Evolutionary conservation across 2,329 filamentous ascomycete genomes (phyloP).

Genomic region (Juglanconis oblonga): DNA sequence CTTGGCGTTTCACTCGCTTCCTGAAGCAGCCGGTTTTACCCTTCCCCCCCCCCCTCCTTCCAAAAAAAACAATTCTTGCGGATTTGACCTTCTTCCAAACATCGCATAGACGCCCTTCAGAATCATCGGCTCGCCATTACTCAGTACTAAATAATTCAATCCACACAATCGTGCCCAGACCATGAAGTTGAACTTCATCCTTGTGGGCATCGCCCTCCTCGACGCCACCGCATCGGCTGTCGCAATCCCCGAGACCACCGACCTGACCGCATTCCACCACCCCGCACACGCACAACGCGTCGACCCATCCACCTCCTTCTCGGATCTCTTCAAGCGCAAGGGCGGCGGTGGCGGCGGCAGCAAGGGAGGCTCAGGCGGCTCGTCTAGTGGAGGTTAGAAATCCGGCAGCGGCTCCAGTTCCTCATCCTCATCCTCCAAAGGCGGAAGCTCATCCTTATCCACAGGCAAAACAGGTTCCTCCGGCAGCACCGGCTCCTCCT

Average conservation of each 20-base stretch:
- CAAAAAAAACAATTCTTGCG: not conserved
- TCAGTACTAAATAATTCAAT: not conserved
- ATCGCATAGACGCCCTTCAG: not conserved
- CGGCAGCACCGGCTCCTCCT: conserved; percentile 8
- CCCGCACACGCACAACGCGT: conserved; percentile 17
- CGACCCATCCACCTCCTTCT: conserved; percentile 17
- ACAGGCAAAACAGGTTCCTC: conserved; percentile 17
- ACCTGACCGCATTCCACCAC: conserved; percentile 13
- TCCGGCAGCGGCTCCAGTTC: conserved; percentile 23
- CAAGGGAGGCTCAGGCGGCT: conserved; percentile 33
- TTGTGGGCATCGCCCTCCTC: conserved; percentile 14
- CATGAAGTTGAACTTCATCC: conserved; percentile 7
- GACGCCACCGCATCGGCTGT: conserved; percentile 23
- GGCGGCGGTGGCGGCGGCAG: conserved; percentile 56
- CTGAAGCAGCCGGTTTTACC: not conserved
- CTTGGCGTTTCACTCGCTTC: not conserved
- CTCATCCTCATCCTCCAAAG: conserved; percentile 8
- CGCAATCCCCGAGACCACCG: conserved; percentile 20
- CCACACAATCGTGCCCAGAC: not conserved
- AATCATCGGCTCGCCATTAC: not conserved
- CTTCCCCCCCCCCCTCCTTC: not conserved
- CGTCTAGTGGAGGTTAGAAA: conserved; percentile 22
- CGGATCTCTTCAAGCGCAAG: conserved; percentile 58
- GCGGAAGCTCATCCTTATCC: conserved; percentile 29
- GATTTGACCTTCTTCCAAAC: not conserved